These are phyloP conservation scores for Haplosporangium gracile DNA, from an alignment of 192 early-diverging fungal genomes.

Conservation along the genomic window DNA sequence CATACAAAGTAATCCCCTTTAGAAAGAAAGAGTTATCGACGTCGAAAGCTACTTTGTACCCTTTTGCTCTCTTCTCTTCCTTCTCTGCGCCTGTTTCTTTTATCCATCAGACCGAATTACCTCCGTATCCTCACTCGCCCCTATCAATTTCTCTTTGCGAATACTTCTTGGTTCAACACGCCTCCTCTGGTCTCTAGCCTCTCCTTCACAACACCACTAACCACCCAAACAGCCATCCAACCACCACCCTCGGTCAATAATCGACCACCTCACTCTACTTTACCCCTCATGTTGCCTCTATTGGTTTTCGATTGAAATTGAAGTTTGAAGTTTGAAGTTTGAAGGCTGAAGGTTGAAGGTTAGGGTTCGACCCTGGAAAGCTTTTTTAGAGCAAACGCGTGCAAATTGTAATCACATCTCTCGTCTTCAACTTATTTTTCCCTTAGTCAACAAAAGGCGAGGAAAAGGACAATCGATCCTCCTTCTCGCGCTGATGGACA, in stretches of 20 bases:
- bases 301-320: neutral
- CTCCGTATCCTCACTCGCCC: no score
- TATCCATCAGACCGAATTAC: no score
- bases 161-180: no score
- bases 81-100: no score
- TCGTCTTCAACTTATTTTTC: neutral
- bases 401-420: neutral
- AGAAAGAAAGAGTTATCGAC: neutral
- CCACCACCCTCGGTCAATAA: no score
- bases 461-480: neutral
- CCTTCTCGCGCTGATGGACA: neutral
- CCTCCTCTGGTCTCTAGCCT: no score
- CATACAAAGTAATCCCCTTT: neutral
- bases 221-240: no score
- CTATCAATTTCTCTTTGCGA: no score
- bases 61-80: no score
- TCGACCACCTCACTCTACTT: neutral
- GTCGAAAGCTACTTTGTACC: neutral
- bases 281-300: neutral
- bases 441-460: neutral
- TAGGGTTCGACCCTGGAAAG: neutral
- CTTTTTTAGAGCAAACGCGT: constrained; percentile 3
- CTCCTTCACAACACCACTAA: no score
- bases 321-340: neutral
- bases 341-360: neutral